These are phyloP conservation scores for Wickerhamiella sergipiensis DNA, from an alignment of 805 yeast genomes.

Conservation along the genomic window DNA sequence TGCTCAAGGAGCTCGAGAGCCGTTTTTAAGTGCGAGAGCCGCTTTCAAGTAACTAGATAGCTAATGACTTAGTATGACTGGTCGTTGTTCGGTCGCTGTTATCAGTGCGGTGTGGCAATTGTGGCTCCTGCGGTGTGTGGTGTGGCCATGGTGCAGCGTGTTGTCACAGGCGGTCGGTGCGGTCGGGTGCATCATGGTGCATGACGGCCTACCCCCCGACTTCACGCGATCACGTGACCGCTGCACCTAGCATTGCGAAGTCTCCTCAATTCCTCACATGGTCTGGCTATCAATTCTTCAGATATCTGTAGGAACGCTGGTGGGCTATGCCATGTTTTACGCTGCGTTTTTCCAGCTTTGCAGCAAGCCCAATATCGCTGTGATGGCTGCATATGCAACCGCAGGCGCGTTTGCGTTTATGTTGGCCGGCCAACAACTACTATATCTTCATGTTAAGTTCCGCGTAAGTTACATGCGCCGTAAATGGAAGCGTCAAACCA, in stretches of 20 bases:
- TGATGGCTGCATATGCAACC: background rate
- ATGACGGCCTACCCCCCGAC: too few species aligned
- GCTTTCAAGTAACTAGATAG: background rate
- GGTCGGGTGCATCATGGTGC: too few species aligned
- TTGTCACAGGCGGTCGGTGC: too few species aligned
- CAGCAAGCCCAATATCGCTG: background rate
- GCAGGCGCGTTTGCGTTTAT: background rate
- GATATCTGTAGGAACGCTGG: background rate
- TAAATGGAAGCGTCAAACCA: background rate
- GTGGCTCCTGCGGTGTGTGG: too few species aligned
- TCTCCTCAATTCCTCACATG: background rate
- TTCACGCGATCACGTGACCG: too few species aligned
- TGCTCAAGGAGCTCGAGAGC: constrained; percentile 22
- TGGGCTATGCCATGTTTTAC: background rate
- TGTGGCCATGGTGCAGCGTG: too few species aligned
- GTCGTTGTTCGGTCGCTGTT: too few species aligned
- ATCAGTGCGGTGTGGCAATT: too few species aligned
- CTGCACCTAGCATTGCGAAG: too few species aligned
- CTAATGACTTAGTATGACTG: background rate
- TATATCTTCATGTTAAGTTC: background rate
- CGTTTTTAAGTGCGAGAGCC: constrained; percentile 12
- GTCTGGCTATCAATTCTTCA: background rate
- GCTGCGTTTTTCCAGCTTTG: background rate
- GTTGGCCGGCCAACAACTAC: background rate
- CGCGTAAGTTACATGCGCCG: background rate